Percentiles rank a stretch among this genome's conserved stretches.
Evolutionary conservation across 805 yeast genomes (phyloP).

Genomic region (Candida fluviatilis): DNA sequence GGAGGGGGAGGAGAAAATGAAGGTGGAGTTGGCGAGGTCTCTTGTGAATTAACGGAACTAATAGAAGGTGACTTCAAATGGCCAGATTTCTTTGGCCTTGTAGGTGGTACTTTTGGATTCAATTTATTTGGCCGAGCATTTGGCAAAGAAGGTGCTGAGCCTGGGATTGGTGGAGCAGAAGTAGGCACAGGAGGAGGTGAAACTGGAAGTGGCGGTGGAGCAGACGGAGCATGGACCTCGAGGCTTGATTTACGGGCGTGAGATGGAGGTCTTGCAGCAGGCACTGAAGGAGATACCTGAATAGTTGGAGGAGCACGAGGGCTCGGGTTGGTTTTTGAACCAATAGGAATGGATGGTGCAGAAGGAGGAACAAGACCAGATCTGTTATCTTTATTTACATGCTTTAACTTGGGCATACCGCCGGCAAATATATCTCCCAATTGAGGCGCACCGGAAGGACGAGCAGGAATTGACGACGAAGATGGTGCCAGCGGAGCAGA

Average conservation of each 20-base stretch:
- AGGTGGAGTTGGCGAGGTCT: conserved; percentile 12
- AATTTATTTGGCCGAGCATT: conserved; percentile 10
- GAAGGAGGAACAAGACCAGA: conserved; percentile 30
- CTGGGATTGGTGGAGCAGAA: conserved; percentile 11
- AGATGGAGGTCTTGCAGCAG: conserved; percentile 11
- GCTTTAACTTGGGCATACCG: conserved; percentile 70
- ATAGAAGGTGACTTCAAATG: conserved; percentile 25
- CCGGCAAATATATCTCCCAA: conserved; percentile 72
- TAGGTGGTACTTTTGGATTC: conserved; percentile 35
- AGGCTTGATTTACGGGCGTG: conserved; percentile 9
- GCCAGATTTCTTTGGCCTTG: conserved; percentile 35
- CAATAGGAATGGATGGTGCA: conserved; percentile 35
- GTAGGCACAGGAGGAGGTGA: conserved; percentile 18
- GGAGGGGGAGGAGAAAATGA: conserved; percentile 16
- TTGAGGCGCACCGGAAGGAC: conserved; percentile 41
- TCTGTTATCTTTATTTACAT: conserved; percentile 30
- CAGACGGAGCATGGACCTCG: conserved; percentile 10
- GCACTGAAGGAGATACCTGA: conserved; percentile 8
- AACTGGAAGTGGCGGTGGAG: conserved; percentile 23
- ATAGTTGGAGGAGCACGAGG: conserved; percentile 6
- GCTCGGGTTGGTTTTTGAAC: conserved; percentile 6
- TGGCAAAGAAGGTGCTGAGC: conserved; percentile 16
- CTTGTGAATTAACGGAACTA: conserved; percentile 16
- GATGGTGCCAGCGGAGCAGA: conserved; percentile 12
- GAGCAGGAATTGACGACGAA: conserved; percentile 20